Conservation (phyloP, 257 asterid genomes). For the Jaltomata sinuosa region DNA sequence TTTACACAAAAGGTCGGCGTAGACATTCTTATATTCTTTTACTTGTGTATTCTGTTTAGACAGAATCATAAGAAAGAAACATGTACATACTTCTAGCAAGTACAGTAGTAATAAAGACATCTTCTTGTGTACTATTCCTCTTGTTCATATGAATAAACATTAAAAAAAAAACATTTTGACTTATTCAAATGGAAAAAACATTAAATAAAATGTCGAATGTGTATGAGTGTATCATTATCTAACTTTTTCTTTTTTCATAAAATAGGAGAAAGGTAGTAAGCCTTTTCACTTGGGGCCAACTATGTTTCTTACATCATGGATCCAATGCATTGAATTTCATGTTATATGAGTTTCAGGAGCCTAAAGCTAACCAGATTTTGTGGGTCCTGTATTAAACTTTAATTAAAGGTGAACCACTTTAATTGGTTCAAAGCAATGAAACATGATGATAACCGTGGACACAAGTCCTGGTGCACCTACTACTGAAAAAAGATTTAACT, state of each 20-base stretch:
- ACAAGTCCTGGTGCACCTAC: neutral
- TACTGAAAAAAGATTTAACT: neutral
- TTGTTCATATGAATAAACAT: neutral
- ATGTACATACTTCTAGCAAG: neutral
- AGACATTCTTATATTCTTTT: neutral
- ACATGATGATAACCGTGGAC: constrained; percentile 1
- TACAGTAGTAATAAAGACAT: neutral
- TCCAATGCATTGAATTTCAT: constrained; percentile 8
- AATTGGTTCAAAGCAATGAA: neutral
- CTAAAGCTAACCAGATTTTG: constrained; percentile 32
- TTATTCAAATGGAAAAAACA: neutral
- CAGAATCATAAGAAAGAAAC: neutral
- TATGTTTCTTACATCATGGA: neutral
- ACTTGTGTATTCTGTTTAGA: neutral
- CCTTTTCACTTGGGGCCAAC: neutral
- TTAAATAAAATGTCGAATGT: neutral
- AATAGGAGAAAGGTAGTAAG: neutral
- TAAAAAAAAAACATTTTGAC: neutral
- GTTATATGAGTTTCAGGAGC: constrained; percentile 17
- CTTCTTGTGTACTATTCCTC: neutral
- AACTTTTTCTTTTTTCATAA: neutral
- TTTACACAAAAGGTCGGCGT: neutral
- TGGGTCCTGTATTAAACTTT: constrained; percentile 24
- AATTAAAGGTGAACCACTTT: neutral
- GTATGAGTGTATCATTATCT: neutral